These are phyloP conservation scores for Plasmodium vivax DNA, from an alignment of 169 alveolate species.

Conservation along the genomic window DNA sequence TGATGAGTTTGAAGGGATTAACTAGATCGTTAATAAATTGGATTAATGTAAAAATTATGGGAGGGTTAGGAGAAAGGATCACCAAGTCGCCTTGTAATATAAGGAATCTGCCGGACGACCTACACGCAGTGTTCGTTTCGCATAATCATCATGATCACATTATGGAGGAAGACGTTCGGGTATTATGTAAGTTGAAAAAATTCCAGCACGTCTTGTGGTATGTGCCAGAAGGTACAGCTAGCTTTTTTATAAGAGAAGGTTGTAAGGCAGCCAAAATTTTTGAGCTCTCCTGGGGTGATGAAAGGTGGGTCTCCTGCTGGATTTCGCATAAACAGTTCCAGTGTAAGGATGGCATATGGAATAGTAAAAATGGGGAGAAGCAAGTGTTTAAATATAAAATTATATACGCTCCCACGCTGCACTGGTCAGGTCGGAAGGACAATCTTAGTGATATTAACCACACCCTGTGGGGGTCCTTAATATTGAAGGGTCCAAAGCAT, in stretches of 20 bases:
- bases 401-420: constrained; percentile 59
- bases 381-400: constrained; percentile 37
- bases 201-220: constrained; percentile 69
- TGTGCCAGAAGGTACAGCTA: constrained; percentile 56
- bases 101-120: constrained; percentile 30
- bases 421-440: constrained; percentile 66
- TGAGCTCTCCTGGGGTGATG: constrained; percentile 72
- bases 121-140: constrained; percentile 70
- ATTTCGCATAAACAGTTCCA: constrained; percentile 24
- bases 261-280: constrained; percentile 49
- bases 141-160: constrained; percentile 71
- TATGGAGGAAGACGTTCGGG: constrained; percentile 57
- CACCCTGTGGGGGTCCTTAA: constrained; percentile 67
- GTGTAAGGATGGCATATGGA: constrained; percentile 69
- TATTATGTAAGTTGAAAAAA: constrained; percentile 50
- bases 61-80: constrained; percentile 66
- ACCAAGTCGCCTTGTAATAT: constrained; percentile 50
- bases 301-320: constrained; percentile 70
- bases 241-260: constrained; percentile 44
- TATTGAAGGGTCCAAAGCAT: constrained; percentile 66
- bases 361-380: constrained; percentile 27
- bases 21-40: constrained; percentile 54
- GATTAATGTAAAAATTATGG: constrained; percentile 50
- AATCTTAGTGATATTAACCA: constrained; percentile 48
- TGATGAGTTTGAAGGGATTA: constrained; percentile 49